A percentile compares a stretch with the other conserved stretches of the same genome.
Conservation (phyloP, 192 early-diverging fungal species). For the Coemansia sp. region DNA sequence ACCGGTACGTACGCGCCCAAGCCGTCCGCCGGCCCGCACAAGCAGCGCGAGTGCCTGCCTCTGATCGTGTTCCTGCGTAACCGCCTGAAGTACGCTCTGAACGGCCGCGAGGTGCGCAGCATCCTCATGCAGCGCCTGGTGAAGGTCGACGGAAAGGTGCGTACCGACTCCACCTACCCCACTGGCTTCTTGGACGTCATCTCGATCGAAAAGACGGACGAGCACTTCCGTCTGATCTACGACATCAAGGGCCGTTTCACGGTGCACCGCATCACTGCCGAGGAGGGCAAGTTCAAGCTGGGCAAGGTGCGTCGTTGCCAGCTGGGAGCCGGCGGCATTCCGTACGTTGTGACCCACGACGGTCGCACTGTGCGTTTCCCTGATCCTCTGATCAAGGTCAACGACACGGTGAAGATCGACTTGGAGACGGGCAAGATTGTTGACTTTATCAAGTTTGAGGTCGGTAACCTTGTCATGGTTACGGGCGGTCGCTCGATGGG, state of each 20-base stretch:
- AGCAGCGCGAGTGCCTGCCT: conserved; percentile 98
- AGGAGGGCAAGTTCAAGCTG: conserved; percentile 99
- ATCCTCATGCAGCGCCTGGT: conserved; percentile 99
- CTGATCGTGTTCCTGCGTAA: conserved; percentile 98
- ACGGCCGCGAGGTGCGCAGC: conserved; percentile 90
- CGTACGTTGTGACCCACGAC: conserved; percentile 97
- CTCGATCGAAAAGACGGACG: conserved; percentile 75
- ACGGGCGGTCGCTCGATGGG: conserved; percentile 99
- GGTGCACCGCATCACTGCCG: conserved; percentile 97
- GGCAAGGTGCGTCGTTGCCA: conserved; percentile 96
- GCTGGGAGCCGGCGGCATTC: conserved; percentile 93
- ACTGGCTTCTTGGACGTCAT: conserved; percentile 91
- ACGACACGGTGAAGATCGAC: conserved; percentile 98
- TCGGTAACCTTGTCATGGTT: conserved; percentile 93
- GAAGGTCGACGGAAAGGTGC: conserved; percentile 99
- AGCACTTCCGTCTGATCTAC: conserved; percentile 99
- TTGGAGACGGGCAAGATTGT: conserved; percentile 89
- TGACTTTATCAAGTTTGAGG: conserved; percentile 96
- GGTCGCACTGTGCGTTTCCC: conserved; percentile 99
- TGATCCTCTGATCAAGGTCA: conserved; percentile 98
- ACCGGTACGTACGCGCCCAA: conserved; percentile 94
- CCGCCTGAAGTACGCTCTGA: conserved; percentile 99
- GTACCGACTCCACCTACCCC: conserved; percentile 95
- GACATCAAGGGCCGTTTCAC: conserved; percentile 99
- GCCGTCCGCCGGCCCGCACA: conserved; percentile 98